Conservation (phyloP, 495 filamentous ascomycete genomes). For the Diplogelasinospora grovesii region DNA sequence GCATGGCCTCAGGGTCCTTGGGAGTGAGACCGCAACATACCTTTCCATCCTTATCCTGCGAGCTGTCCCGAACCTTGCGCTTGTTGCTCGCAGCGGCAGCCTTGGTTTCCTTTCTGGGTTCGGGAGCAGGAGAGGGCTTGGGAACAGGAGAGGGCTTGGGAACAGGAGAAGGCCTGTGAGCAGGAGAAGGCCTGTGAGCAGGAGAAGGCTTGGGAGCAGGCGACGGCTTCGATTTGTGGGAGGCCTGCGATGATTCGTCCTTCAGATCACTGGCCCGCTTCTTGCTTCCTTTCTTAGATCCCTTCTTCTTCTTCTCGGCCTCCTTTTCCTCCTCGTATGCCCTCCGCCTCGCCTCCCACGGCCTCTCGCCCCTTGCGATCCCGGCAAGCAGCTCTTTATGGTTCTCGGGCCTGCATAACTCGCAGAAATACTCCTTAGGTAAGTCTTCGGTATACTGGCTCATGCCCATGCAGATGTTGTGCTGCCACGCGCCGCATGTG, state of each 20-base stretch:
- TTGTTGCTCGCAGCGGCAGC: conserved; percentile 22
- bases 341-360: conserved; percentile 68
- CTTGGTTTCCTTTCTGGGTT: conserved; percentile 34
- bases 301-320: conserved; percentile 40
- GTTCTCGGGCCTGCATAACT: conserved; percentile 76
- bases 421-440: conserved; percentile 79
- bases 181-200: neutral
- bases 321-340: conserved; percentile 40
- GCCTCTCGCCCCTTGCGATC: conserved; percentile 70
- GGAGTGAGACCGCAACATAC: conserved; percentile 10
- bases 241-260: conserved; percentile 29
- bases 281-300: conserved; percentile 41
- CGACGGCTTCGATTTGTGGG: conserved; percentile 35
- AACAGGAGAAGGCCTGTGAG: neutral
- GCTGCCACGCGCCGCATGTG: conserved; percentile 86
- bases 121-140: conserved; percentile 20
- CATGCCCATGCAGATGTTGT: conserved; percentile 90
- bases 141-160: no score
- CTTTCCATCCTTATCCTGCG: conserved; percentile 35
- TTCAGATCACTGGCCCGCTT: conserved; percentile 47
- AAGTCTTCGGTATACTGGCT: conserved; percentile 66
- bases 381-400: conserved; percentile 70
- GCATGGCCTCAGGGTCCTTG: neutral
- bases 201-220: conserved; percentile 20
- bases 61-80: conserved; percentile 41